Percentiles rank a stretch among this genome's conserved stretches.
These are phyloP conservation scores for Durio zibethinus DNA, from an alignment of 345 rosid genomes.

Conservation along the genomic window DNA sequence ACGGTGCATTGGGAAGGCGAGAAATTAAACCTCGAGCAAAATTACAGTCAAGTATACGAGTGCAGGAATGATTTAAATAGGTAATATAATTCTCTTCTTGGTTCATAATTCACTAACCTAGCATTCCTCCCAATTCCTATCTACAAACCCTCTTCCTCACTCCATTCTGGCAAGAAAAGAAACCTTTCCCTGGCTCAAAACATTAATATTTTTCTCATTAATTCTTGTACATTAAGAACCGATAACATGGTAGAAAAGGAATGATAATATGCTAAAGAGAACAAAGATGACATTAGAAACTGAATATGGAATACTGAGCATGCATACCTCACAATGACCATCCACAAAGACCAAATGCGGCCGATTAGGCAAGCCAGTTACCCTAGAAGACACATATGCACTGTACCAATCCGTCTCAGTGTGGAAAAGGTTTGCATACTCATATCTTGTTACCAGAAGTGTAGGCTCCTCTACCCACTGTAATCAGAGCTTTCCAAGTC, in stretches of 20 bases:
- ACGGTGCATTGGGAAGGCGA: neutral
- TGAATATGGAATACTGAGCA: neutral
- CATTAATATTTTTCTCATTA: neutral
- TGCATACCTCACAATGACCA: constrained; percentile 67
- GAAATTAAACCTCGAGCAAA: neutral
- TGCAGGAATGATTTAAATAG: neutral
- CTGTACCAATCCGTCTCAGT: constrained; percentile 95
- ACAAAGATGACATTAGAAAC: neutral
- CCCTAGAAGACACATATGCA: constrained; percentile 79
- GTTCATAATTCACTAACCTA: neutral
- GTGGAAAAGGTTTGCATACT: constrained; percentile 93
- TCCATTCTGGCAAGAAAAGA: neutral
- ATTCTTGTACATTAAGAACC: neutral
- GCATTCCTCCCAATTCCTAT: neutral
- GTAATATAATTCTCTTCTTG: neutral
- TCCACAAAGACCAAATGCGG: constrained; percentile 83
- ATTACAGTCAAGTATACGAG: neutral
- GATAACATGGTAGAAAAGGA: neutral
- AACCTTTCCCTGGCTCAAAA: neutral
- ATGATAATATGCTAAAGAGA: neutral
- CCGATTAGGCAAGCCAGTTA: constrained; percentile 77
- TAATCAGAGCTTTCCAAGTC: constrained; percentile 28
- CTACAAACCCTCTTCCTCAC: neutral
- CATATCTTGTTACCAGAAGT: constrained; percentile 62
- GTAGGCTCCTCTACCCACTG: constrained; percentile 98